These are phyloP conservation scores for Quercus lobata DNA, from an alignment of 331 rosid genomes.

Conservation along the genomic window DNA sequence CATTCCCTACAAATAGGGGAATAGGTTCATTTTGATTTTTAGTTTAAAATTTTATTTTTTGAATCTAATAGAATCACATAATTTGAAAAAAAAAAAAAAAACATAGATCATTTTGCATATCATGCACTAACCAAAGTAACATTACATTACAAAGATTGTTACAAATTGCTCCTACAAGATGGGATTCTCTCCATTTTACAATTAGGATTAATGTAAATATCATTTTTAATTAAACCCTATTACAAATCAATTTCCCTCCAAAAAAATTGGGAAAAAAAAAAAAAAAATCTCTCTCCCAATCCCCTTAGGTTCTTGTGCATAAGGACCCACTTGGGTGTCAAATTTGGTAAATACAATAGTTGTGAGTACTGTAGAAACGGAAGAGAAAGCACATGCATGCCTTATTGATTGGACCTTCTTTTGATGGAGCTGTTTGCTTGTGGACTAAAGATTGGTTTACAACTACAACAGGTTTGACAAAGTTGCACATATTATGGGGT, in stretches of 20 bases:
- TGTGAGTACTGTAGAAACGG: neutral
- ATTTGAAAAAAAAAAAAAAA: neutral
- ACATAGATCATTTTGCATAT: neutral
- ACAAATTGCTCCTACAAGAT: too few species aligned
- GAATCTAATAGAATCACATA: too few species aligned
- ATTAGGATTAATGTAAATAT: too few species aligned
- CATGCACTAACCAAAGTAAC: too few species aligned
- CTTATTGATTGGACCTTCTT: slow-evolving; percentile 1
- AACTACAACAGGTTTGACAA: slow-evolving; percentile 28
- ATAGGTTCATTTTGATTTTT: too few species aligned
- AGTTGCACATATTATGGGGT: neutral
- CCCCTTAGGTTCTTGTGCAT: neutral
- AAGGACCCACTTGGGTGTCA: neutral
- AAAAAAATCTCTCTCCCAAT: neutral
- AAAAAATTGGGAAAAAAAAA: neutral
- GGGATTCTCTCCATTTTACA: too few species aligned
- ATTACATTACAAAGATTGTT: too few species aligned
- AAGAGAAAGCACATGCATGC: slow-evolving; percentile 18
- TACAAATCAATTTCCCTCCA: neutral
- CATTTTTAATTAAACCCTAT: too few species aligned
- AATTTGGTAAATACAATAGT: neutral
- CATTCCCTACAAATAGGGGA: too few species aligned
- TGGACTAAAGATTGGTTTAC: slow-evolving; percentile 15
- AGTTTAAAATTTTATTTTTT: too few species aligned
- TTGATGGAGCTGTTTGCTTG: neutral